Evolutionary conservation across 805 yeast genomes (phyloP), one percentile per base, ranked within the genome.

Genomic region (Maudiozyma serrabonitensis): DNA sequence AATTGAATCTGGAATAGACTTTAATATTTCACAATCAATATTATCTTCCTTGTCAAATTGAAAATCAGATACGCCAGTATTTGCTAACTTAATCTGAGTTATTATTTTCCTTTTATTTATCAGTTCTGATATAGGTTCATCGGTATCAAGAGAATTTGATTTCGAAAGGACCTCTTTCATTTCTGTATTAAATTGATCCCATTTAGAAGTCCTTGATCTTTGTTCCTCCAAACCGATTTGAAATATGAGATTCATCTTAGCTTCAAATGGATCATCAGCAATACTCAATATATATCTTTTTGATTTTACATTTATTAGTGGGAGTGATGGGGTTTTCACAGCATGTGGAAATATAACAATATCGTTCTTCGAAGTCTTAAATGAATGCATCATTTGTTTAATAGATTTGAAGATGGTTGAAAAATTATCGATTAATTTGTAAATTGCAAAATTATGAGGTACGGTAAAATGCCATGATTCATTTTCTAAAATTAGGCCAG

Each of bases 221-320:
- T 87, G 95, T 56, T 82, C 91, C n/a, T 72, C 51, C 19, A 68
- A 46, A 1, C 95, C 95, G 11, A 84, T 71, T 56, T 82, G 82
- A 58, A 75, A 81, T 26, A 83, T 78, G 58, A 78, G 70, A 21
- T 79, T 75, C 44, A 90, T 67, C 56, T 87, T 82, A 7, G 81
- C 72, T 64, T 91, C 98, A 63, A 90, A 89, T 7, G 95, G 91
- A 65, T 91, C 97, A 63, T 87, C 95, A 49, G 87, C 95, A 54
- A 89, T 72, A 23, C 83, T 74, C 38, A 89, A 68, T 4, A 83
- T 71, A 53, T 87, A 72, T 40, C 77, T 70, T 6, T 71, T 71
- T 0, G 95, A 71, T 41, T 69, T 74, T 37, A 89, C 55, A 21
- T 75, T 73, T 2, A 87, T 67, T 19, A 67, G 69, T 13, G 90